Evolutionary conservation across 2,329 filamentous ascomycete species (phyloP).

Genomic region (Gliomastix tumulicola): DNA sequence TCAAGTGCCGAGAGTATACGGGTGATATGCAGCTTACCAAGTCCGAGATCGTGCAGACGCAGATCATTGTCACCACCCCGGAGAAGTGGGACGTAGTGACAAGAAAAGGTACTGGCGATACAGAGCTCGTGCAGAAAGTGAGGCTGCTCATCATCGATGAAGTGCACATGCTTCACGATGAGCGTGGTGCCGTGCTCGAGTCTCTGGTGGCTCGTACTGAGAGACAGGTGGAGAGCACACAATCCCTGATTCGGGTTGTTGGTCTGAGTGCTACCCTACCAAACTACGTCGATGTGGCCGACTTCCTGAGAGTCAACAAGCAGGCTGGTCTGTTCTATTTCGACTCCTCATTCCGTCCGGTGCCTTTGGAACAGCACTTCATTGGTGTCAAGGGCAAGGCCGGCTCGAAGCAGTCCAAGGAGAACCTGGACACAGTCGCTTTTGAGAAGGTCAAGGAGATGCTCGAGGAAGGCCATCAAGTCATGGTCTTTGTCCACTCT

Average conservation of each 20-base stretch:
- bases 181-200: slow-evolving; percentile 91
- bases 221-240: slow-evolving; percentile 94
- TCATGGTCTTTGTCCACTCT: slow-evolving; percentile 99
- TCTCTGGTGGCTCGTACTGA: slow-evolving; percentile 93
- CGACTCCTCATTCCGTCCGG: slow-evolving; percentile 89
- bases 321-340: slow-evolving; percentile 94
- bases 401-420: slow-evolving; percentile 71
- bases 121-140: slow-evolving; percentile 95
- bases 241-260: slow-evolving; percentile 92
- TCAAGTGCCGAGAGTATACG: slow-evolving; percentile 88
- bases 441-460: slow-evolving; percentile 96
- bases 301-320: slow-evolving; percentile 94
- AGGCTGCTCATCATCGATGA: slow-evolving; percentile 95
- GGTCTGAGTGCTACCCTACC: slow-evolving; percentile 92
- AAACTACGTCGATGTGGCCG: slow-evolving; percentile 93
- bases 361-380: slow-evolving; percentile 95
- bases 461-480: slow-evolving; percentile 84
- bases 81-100: slow-evolving; percentile 99
- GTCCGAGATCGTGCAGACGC: slow-evolving; percentile 87
- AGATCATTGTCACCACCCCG: slow-evolving; percentile 96
- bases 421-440: slow-evolving; percentile 79
- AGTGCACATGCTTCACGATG: slow-evolving; percentile 98
- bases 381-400: slow-evolving; percentile 91
- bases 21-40: slow-evolving; percentile 99
- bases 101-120: slow-evolving; percentile 93